These are phyloP conservation scores for Phylloporus sp. DNA, from an alignment of 1,284 basidiomycete genomes.

Conservation along the genomic window DNA sequence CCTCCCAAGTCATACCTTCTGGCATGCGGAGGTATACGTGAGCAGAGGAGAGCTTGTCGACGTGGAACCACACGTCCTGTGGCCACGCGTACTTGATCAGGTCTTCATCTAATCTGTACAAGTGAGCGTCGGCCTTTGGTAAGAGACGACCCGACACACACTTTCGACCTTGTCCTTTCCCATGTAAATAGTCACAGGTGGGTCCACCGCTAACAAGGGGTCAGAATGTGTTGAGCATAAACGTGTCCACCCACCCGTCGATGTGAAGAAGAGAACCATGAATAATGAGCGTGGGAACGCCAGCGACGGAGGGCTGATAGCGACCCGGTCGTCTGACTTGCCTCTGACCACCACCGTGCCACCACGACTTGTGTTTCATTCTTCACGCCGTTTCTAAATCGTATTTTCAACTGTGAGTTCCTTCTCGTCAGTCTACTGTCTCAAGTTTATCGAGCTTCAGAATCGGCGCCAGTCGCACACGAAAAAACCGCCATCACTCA, in stretches of 20 bases:
- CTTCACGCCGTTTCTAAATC: neutral
- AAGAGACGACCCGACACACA: constrained; percentile 45
- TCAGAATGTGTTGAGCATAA: neutral
- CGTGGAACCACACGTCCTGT: constrained; percentile 82
- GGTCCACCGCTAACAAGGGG: constrained; percentile 49
- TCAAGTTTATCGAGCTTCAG: neutral
- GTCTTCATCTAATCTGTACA: constrained; percentile 77
- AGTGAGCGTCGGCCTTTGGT: constrained; percentile 15
- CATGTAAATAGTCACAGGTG: constrained; percentile 87
- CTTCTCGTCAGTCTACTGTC: neutral
- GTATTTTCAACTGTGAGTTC: constrained; percentile 10
- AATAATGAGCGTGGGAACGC: constrained; percentile 17
- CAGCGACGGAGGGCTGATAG: neutral
- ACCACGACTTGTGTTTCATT: neutral
- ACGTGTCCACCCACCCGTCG: constrained; percentile 47
- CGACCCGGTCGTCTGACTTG: neutral
- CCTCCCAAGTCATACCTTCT: constrained; percentile 82
- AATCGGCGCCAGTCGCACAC: neutral
- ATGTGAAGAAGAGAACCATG: constrained; percentile 78
- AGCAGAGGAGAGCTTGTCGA: constrained; percentile 91
- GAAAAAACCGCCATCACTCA: constrained; percentile 12
- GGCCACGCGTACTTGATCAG: constrained; percentile 91
- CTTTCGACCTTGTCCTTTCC: constrained; percentile 97
- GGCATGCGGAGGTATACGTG: constrained; percentile 94
- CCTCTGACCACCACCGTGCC: constrained; percentile 9